Conservation (phyloP, 1,284 basidiomycete species). For the Cryptococcus hybrid region DNA sequence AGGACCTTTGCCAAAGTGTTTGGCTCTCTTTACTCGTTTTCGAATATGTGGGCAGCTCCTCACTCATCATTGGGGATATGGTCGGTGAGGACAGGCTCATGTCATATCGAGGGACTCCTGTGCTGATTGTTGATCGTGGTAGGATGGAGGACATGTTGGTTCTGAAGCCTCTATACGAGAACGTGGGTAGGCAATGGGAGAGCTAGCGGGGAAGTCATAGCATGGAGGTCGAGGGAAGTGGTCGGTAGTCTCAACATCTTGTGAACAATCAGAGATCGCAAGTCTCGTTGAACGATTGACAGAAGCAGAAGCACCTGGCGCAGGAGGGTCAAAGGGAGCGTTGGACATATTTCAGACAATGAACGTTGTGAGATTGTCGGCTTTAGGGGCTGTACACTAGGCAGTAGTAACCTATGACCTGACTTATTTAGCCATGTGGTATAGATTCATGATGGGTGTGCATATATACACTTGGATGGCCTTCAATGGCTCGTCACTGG, state of each 20-base stretch:
- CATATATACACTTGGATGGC: background rate
- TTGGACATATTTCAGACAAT: too few relatives aligned
- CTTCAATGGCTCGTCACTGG: background rate
- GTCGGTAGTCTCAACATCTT: too few relatives aligned
- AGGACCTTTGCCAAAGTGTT: constrained; percentile 37
- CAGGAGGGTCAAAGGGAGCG: too few relatives aligned
- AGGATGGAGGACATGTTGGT: constrained; percentile 25
- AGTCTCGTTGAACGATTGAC: too few relatives aligned
- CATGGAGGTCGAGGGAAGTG: too few relatives aligned
- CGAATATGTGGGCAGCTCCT: constrained; percentile 34
- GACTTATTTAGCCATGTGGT: background rate
- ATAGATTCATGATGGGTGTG: background rate
- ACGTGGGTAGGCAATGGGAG: background rate
- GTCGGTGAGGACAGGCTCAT: background rate
- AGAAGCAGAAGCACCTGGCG: too few relatives aligned
- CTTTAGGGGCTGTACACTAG: too few relatives aligned
- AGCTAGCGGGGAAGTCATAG: background rate
- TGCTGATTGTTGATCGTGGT: constrained; percentile 11
- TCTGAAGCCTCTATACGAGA: background rate
- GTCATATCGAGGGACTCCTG: background rate
- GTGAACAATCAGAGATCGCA: too few relatives aligned
- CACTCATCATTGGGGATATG: constrained; percentile 1
- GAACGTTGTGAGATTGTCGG: too few relatives aligned
- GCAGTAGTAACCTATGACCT: too few relatives aligned
- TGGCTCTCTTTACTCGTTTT: constrained; percentile 32